Evolutionary conservation across 2,329 filamentous ascomycete genomes (phyloP), one percentile per base, ranked within the genome.

Genomic region (Fusarium marasasianum): DNA sequence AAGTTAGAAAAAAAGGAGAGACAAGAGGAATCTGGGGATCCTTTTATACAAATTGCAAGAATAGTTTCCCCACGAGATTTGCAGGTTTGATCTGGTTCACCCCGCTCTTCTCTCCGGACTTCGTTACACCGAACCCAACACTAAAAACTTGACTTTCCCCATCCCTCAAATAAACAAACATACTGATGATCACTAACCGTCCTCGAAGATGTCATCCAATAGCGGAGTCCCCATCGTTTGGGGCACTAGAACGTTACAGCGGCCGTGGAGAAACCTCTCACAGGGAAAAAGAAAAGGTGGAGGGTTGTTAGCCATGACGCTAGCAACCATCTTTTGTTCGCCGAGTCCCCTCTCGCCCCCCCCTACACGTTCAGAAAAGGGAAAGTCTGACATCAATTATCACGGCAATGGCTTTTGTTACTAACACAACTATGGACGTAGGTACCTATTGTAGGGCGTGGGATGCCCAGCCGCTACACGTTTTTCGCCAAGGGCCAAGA

Each of bases 401-500:
- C 38, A 53, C 35, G 33, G 62, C 24, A 43, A 26, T 41, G 22
- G 29, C 35, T 44, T 38, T 26, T 11, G 45, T 47, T 31, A 29
- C 44, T 26, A 17, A 40, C 38, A 40, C 20, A 26, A 11, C 43
- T 44, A 17, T 8, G 6, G 17, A 45, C 1, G 14, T 37, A 17
- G 20, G 44, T 22, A 35, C 33, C 33, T 35, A 29, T 45, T 45
- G 15, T 29, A 41, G 48, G 43, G 14, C 29, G 43, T n/a, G 38
- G 35, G 18, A 15, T 29, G 71, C 71, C 71, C 71, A 74, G 71
- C 53, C 71, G 22, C 66, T 57, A 70, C 33, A 72, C 64, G 35
- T 61, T 66, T 75, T n/a, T 51, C 48, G 70, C 74, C 74, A 77
- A 77, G 75, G 74, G 51, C 51, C 51, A 55, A 55, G 51, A 15